Conservation (phyloP, 345 rosid genomes). For the Linum trigynum region DNA sequence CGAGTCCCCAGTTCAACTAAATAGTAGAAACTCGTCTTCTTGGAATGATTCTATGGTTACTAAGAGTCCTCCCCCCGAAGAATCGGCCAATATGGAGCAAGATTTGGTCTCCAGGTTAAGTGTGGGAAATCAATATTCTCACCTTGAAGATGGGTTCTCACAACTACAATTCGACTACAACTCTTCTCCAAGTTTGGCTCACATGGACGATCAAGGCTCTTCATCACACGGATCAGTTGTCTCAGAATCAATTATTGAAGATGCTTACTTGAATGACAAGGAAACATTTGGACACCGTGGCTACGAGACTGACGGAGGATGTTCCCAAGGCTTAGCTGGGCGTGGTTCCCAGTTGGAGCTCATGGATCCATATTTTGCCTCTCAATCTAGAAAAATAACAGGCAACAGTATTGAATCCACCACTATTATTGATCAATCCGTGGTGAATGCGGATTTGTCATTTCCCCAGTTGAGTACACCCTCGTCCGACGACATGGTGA, state of each 20-base stretch:
- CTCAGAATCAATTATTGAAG: constrained; percentile 31
- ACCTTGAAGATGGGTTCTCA: constrained; percentile 10
- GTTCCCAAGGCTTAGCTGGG: constrained; percentile 16
- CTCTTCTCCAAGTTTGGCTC: constrained; percentile 23
- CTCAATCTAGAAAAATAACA: constrained; percentile 19
- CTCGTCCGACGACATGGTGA: constrained; percentile 6
- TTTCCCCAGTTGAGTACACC: constrained; percentile 22
- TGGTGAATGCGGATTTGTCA: constrained; percentile 18
- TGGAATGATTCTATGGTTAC: constrained; percentile 23
- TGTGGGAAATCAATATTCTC: constrained; percentile 10
- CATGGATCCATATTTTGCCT: constrained; percentile 21
- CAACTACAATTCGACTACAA: neutral
- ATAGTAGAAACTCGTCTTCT: constrained; percentile 7
- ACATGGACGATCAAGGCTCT: constrained; percentile 28
- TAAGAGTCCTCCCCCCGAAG: constrained; percentile 9
- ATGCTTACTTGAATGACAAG: constrained; percentile 16
- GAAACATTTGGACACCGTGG: constrained; percentile 18
- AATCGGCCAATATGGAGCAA: constrained; percentile 5
- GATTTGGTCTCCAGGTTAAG: constrained; percentile 10
- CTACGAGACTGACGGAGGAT: constrained; percentile 21
- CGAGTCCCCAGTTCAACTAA: constrained; percentile 1
- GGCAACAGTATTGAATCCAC: constrained; percentile 18
- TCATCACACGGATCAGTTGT: constrained; percentile 27
- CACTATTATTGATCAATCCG: constrained; percentile 14
- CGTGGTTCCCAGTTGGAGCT: constrained; percentile 21